Conservation (phyloP, 306 rosid species). For the Vachellia pachyceras region DNA sequence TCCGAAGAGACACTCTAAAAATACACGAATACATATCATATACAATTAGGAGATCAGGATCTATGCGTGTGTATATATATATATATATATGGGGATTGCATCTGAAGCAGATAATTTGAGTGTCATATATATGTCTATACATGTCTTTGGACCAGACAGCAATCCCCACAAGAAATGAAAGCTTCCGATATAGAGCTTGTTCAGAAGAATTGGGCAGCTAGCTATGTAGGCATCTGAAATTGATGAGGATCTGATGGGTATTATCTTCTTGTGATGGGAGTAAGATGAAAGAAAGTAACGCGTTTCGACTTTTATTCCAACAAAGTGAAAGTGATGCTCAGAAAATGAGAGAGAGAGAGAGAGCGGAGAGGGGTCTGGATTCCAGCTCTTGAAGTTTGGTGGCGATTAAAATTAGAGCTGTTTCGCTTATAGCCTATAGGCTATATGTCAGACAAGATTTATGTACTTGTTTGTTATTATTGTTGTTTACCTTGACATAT, state of each 20-base stretch:
- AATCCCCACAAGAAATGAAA: slow-evolving; percentile 64
- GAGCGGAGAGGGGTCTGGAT: background rate
- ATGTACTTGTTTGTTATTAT: too few species aligned
- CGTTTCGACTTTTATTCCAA: background rate
- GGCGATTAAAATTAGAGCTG: slow-evolving; percentile 18
- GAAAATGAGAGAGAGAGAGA: slow-evolving; percentile 27
- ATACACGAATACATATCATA: background rate
- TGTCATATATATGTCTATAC: background rate
- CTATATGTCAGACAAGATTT: too few species aligned
- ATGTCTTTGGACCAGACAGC: slow-evolving; percentile 65
- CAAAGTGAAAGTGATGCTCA: background rate
- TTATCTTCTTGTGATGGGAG: slow-evolving; percentile 30
- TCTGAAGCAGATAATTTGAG: background rate
- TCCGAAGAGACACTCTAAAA: slow-evolving; percentile 53
- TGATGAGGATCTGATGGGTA: slow-evolving; percentile 27
- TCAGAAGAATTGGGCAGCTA: background rate
- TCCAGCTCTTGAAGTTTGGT: slow-evolving; percentile 40
- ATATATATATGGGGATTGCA: too few species aligned
- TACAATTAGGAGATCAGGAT: background rate
- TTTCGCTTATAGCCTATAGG: background rate
- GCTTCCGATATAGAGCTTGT: slow-evolving; percentile 42
- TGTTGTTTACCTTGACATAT: too few species aligned
- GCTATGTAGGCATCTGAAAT: background rate
- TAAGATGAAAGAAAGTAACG: slow-evolving; percentile 39
- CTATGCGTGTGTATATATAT: too few species aligned